Evolutionary conservation across 179 eudicot species (phyloP).

Genomic region (Beta macrorhiza): DNA sequence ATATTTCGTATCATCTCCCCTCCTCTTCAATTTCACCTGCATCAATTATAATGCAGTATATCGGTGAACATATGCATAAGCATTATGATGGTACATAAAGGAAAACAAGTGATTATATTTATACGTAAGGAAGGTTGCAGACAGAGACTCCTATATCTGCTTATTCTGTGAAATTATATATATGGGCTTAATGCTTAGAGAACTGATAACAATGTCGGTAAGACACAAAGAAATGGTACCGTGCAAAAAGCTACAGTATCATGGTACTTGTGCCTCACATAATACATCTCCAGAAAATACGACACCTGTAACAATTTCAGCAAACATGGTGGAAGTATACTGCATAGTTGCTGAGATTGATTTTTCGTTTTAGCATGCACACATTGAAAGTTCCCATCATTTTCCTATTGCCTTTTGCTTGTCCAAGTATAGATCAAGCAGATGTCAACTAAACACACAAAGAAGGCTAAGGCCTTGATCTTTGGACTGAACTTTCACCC

Average conservation of each 20-base stretch:
- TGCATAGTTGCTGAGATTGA: constrained; percentile 5
- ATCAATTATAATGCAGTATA: constrained; percentile 19
- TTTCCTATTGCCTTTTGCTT: neutral
- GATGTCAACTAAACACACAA: neutral
- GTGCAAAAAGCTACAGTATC: neutral
- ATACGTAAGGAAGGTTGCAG: constrained; percentile 8
- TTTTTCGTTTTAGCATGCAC: neutral
- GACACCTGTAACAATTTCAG: neutral
- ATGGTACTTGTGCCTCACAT: neutral
- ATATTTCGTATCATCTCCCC: constrained; percentile 96
- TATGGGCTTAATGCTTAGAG: neutral
- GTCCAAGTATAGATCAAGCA: neutral
- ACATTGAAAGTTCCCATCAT: neutral
- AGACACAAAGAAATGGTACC: neutral
- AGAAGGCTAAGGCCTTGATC: neutral
- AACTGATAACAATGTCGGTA: neutral
- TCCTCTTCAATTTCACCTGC: constrained; percentile 96
- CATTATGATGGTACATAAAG: constrained; percentile 4
- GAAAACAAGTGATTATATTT: neutral
- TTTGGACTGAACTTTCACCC: too few relatives aligned
- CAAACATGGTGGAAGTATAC: neutral
- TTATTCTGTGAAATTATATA: neutral
- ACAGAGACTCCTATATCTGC: neutral
- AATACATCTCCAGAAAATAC: neutral
- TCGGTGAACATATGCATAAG: neutral